Conservation (phyloP, 1,139 yeast species). For the Komagataea norvegica region DNA sequence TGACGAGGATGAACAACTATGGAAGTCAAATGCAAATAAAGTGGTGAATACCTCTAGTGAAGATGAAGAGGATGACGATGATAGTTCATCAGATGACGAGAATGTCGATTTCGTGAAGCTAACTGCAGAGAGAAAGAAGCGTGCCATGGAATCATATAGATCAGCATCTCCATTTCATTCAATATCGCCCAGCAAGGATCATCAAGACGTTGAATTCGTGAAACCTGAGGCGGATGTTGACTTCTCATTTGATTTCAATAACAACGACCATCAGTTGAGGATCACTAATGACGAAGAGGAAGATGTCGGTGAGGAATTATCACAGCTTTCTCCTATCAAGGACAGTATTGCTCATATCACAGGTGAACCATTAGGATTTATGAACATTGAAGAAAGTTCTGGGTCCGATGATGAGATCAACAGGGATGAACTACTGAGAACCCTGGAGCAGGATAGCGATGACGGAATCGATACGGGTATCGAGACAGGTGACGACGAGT, state of each 20-base stretch:
- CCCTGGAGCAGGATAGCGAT: constrained; percentile 55
- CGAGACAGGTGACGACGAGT: constrained; percentile 54
- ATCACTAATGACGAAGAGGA: constrained; percentile 40
- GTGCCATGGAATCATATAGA: constrained; percentile 46
- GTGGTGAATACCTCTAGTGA: constrained; percentile 30
- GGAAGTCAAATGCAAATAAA: constrained; percentile 25
- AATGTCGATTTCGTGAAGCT: constrained; percentile 67
- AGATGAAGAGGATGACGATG: constrained; percentile 32
- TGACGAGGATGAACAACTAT: constrained; percentile 27
- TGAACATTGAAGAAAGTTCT: constrained; percentile 24
- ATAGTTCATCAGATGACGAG: constrained; percentile 57
- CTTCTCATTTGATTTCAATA: constrained; percentile 54
- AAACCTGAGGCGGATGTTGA: constrained; percentile 36
- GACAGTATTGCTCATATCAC: constrained; percentile 11
- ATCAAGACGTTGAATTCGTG: constrained; percentile 1
- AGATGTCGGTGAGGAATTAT: constrained; percentile 67
- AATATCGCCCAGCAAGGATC: constrained; percentile 11
- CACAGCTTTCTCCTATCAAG: constrained; percentile 16
- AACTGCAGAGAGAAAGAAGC: constrained; percentile 61
- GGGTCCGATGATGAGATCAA: constrained; percentile 70
- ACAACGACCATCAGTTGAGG: constrained; percentile 30
- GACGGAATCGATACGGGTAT: constrained; percentile 39
- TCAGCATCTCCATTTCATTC: constrained; percentile 26
- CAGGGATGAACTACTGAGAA: constrained; percentile 64
- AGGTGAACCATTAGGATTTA: constrained; percentile 21